Evolutionary conservation across 1,139 yeast species (phyloP), one percentile per base, ranked within the genome.

Genomic region (Protomyces gravidus): DNA sequence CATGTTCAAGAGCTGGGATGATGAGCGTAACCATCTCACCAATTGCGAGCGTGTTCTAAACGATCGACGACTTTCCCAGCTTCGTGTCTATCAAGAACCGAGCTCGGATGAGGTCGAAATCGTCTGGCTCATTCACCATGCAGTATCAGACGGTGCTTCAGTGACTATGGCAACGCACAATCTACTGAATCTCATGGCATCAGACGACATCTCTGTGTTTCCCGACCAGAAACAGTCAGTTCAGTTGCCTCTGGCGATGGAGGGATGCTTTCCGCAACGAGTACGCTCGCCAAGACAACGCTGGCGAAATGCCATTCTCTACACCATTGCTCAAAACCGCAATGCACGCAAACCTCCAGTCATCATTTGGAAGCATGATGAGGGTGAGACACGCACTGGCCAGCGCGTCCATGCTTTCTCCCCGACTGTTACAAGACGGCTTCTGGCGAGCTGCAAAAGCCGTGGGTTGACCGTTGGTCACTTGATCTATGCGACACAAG

Each of bases 401-500:
- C 58, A 53, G 39, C 19, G 17, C 21, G 46, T 46, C 45, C 27
- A 46, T 46, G 36, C 36, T 11, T 53, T 53, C n/a, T 36, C 51
- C 6, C 33, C 19, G 6, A 15, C 21, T 5, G 36, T 23, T 36
- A 45, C 58, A 21, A 25, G 9, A 6, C 30, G 13, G 11, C 15
- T 53, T 21, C 19, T 26, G 23, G 26, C 19, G 15, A 47, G 47
- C 11, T 53, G 58, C 26, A 45, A 42, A 21, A 23, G 36, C 21
- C 32, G 42, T 7, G 39, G 47, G 3, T 36, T 23, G 25, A 53
- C 58, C 1, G 48, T 46, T n/a, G 58, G 58, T 3, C 51, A 53
- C 27, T 51, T 53, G 17, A 53, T 46, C 39, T 53, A 53, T 36
- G 58, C 58, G 17, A 46, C 58, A n/a, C 47, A 50, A 32, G 25